A percentile compares a stretch with the other conserved stretches of the same genome.
Evolutionary conservation across 2,329 filamentous ascomycete species (phyloP).

Genomic region (Herpotrichia juniperi): DNA sequence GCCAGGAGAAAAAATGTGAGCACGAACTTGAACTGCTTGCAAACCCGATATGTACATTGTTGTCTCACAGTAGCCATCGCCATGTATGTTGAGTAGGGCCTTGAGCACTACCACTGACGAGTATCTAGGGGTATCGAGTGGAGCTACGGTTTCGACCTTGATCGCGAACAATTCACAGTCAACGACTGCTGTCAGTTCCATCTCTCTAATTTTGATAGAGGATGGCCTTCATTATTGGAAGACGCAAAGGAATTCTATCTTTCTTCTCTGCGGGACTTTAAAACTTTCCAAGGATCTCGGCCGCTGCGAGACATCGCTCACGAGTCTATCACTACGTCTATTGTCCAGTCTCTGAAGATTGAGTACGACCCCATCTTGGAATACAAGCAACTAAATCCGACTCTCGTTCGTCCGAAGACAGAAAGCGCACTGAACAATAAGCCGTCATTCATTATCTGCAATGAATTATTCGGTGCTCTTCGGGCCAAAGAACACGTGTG

Average conservation of each 20-base stretch:
- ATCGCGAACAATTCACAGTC: background rate
- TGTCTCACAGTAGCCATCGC: no score
- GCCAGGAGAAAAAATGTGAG: no score
- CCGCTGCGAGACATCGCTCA: no score
- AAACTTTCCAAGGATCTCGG: background rate
- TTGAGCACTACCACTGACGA: no score
- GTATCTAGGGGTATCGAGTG: background rate
- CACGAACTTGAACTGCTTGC: no score
- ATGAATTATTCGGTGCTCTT: background rate
- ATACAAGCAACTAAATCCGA: background rate
- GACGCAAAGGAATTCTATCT: no score
- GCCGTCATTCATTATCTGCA: background rate
- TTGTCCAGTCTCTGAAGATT: no score
- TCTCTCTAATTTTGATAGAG: background rate
- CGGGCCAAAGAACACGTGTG: background rate
- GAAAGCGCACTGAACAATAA: background rate
- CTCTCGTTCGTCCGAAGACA: background rate
- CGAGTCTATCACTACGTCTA: no score
- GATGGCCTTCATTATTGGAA: no score
- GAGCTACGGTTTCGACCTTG: constrained; percentile 1
- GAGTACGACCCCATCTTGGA: background rate
- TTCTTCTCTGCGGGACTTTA: no score
- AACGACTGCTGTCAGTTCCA: background rate
- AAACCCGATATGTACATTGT: no score
- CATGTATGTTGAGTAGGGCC: no score